phyloP scores from a whole-genome alignment of 495 filamentous ascomycete genomes.

The Neurospora discreta region DNA sequence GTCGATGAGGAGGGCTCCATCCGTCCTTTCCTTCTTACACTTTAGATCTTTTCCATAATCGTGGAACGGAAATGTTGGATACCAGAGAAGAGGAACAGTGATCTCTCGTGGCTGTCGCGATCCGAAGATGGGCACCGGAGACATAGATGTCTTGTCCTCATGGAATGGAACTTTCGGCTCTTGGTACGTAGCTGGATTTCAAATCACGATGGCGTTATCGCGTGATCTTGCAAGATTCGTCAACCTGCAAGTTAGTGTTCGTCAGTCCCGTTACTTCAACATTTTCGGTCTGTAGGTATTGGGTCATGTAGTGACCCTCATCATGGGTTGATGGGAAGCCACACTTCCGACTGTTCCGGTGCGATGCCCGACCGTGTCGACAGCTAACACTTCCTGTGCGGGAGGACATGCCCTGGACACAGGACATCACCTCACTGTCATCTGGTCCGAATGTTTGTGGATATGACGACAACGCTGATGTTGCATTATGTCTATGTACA shows the following conservation, averaged over 20 bases:
- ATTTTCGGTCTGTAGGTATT: background rate
- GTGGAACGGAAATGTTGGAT: background rate
- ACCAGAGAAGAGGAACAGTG: background rate
- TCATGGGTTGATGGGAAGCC: background rate
- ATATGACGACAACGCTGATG: no score
- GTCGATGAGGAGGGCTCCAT: background rate
- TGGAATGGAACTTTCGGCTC: background rate
- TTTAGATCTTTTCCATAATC: background rate
- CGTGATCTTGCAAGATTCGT: background rate
- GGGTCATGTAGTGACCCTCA: background rate
- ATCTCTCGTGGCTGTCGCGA: background rate
- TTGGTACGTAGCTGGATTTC: background rate
- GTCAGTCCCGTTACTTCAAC: background rate
- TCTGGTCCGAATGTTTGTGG: background rate
- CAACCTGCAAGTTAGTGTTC: background rate
- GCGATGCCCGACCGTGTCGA: background rate
- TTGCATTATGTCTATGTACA: no score
- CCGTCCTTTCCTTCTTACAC: background rate
- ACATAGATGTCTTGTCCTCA: background rate
- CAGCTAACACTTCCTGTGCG: background rate
- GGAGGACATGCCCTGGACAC: background rate
- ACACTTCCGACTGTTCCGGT: background rate
- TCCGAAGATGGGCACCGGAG: background rate
- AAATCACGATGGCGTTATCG: background rate
- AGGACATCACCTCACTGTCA: background rate